phyloP scores from a whole-genome alignment of 805 yeast species.

The Schizosaccharomyces octosporus region DNA sequence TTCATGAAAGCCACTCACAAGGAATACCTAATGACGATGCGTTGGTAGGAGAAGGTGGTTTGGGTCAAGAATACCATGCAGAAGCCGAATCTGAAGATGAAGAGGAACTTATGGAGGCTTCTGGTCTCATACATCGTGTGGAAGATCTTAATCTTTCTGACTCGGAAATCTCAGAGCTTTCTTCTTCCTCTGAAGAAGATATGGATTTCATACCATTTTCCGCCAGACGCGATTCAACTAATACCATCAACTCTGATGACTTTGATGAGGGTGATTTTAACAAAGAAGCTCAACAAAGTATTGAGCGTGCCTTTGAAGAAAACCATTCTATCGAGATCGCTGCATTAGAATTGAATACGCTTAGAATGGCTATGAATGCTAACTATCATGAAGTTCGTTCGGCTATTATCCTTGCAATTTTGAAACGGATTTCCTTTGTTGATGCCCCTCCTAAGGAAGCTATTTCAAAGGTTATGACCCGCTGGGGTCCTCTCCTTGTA shows the following conservation, averaged over 20 bases:
- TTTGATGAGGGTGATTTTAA: constrained; percentile 52
- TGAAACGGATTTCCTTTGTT: constrained; percentile 62
- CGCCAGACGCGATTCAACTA: not conserved
- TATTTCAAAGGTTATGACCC: constrained; percentile 41
- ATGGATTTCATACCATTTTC: not conserved
- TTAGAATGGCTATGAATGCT: constrained; percentile 94
- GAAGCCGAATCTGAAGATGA: constrained; percentile 1
- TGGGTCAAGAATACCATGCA: not conserved
- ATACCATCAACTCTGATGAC: constrained; percentile 12
- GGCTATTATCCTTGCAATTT: constrained; percentile 55
- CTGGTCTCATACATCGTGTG: not conserved
- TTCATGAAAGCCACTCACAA: not conserved
- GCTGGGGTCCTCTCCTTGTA: constrained; percentile 61
- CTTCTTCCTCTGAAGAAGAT: not conserved
- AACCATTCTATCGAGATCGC: constrained; percentile 90
- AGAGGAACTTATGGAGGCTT: not conserved
- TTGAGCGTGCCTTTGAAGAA: constrained; percentile 72
- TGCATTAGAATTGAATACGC: constrained; percentile 67
- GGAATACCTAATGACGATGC: constrained; percentile 3
- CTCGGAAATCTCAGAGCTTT: not conserved
- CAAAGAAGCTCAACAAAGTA: constrained; percentile 79
- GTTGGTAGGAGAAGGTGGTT: not conserved
- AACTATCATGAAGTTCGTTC: constrained; percentile 75
- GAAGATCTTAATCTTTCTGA: not conserved
- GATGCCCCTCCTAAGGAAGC: constrained; percentile 47